These are phyloP conservation scores for Spatholobus suberectus DNA, from an alignment of 306 rosid species.

Conservation along the genomic window DNA sequence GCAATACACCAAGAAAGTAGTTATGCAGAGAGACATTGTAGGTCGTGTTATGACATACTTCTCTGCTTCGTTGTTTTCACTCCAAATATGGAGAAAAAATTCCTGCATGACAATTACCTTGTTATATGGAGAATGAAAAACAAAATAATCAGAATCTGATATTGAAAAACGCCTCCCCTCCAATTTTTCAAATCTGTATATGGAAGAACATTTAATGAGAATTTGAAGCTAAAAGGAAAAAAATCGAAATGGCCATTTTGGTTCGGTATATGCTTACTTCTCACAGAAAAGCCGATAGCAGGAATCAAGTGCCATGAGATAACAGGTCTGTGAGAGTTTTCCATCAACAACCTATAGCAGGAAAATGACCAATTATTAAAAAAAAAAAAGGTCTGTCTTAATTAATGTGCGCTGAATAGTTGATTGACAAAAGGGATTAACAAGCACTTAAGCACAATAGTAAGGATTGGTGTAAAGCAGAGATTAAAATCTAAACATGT, in stretches of 20 bases:
- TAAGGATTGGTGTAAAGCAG: background rate
- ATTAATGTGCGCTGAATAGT: background rate
- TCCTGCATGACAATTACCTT: conserved; percentile 58
- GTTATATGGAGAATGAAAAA: conserved; percentile 90
- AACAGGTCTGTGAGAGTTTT: conserved; percentile 85
- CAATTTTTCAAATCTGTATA: conserved; percentile 69
- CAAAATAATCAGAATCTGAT: conserved; percentile 71
- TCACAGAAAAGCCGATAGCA: conserved; percentile 69
- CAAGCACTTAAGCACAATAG: background rate
- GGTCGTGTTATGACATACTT: background rate
- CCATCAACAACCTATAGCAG: conserved; percentile 78
- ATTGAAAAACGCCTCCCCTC: conserved; percentile 77
- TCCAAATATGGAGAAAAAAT: conserved; percentile 3
- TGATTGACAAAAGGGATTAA: background rate
- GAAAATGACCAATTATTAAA: background rate
- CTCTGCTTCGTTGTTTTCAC: background rate
- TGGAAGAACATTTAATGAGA: conserved; percentile 31
- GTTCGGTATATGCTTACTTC: conserved; percentile 56
- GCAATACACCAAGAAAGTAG: conserved; percentile 42
- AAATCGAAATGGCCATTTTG: background rate
- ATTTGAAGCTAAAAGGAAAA: background rate
- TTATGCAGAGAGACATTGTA: background rate
- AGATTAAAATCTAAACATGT: background rate
- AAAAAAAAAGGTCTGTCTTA: background rate
- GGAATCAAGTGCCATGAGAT: conserved; percentile 86